phyloP scores from a whole-genome alignment of 2,329 filamentous ascomycete genomes.

The Colletotrichum musae region DNA sequence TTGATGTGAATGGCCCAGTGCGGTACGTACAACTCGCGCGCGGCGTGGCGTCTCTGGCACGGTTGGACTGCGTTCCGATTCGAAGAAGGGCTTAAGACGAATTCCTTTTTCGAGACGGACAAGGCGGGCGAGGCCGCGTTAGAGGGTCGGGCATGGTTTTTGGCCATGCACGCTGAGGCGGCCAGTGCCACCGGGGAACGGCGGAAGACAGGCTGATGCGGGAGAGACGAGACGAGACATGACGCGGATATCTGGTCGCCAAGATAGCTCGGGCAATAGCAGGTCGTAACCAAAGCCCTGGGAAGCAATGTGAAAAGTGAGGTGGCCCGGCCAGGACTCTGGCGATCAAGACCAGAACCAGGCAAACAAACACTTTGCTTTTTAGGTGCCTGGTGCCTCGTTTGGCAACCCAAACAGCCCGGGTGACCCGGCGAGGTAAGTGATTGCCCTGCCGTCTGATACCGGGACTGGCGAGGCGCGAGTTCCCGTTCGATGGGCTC shows the following conservation, averaged over 20 bases:
- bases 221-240: slow-evolving; percentile 40
- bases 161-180: slow-evolving; percentile 17
- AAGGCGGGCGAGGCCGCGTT: slow-evolving; percentile 34
- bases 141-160: slow-evolving; percentile 29
- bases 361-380: slow-evolving; percentile 16
- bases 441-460: not conserved
- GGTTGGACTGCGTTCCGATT: slow-evolving; percentile 37
- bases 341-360: slow-evolving; percentile 4
- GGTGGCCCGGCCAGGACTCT: not conserved
- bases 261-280: slow-evolving; percentile 8
- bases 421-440: not conserved
- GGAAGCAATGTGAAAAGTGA: too few relatives aligned
- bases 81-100: slow-evolving; percentile 37
- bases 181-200: slow-evolving; percentile 36
- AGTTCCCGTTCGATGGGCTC: slow-evolving; percentile 13
- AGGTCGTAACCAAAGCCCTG: slow-evolving; percentile 16
- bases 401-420: not conserved
- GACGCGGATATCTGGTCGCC: slow-evolving; percentile 29
- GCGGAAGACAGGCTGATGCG: slow-evolving; percentile 29
- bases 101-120: slow-evolving; percentile 29
- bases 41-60: slow-evolving; percentile 31
- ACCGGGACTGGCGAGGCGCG: not conserved
- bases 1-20: slow-evolving; percentile 2
- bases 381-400: not conserved
- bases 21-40: slow-evolving; percentile 27